Base-by-base conservation (phyloP, 352 stramenopile species). In the Saprolegnia diclina region DNA sequence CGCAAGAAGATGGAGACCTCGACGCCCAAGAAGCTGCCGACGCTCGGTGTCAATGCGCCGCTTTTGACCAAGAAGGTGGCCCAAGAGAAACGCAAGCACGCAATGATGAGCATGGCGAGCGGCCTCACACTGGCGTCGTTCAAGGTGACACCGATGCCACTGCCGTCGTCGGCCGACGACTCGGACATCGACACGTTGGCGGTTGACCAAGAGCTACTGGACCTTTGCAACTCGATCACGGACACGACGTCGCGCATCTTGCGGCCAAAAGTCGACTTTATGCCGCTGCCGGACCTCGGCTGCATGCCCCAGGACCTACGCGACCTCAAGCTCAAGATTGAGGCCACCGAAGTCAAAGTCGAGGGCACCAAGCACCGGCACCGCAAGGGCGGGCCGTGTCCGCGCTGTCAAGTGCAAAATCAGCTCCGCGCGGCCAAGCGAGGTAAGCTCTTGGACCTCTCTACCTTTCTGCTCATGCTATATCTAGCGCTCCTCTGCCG, bases 311-410 rank as follows among this genome's bases (percentile, higher is more conserved):
- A 91, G 71, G 85, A 92, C 50, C 72, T 92, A 22, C 87, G 87
- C 56, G 85, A 92, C 37, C 78, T 92, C 19, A 92, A 92, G 69
- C 81, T 82, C 59, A 92, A 92, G 67, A 92, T 92, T 71, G 85
- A 92, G 71, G 81, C 81, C 26, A 92, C 85, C 0, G 85, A 92
- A 71, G 78, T 88, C 75, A 91, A 91, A 72, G 85, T 92, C 22
- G 85, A 92, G 77, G 85, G 85, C 11, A 92, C 85, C n/a, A 92
- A 92, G 72, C 85, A 92, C 63, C 85, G 85, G 65, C 85, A 92
- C 71, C 85, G 85, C 72, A 92, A 92, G 72, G 85, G 85, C 38
- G 85, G 85, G 1, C 85, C 85, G 64, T 92, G 85, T 45, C 85
- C 85, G 37, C 83, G 85, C 10, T 92, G 85, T 40, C 85, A 92